These are phyloP conservation scores for Daldinia grandis DNA, from an alignment of 495 filamentous ascomycete species.

Conservation along the genomic window DNA sequence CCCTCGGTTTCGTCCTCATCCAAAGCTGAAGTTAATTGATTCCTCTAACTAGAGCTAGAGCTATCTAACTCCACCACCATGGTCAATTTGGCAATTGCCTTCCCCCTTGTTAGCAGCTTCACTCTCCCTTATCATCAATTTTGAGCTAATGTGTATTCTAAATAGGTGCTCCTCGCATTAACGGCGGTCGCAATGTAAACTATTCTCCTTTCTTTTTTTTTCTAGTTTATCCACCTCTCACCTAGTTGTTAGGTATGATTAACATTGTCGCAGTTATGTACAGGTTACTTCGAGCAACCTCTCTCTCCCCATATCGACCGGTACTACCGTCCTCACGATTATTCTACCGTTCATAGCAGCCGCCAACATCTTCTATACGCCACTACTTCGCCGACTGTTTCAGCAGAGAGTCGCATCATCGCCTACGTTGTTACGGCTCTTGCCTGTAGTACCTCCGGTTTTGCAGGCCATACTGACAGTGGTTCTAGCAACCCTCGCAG, in stretches of 20 bases:
- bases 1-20: background rate
- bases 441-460: slow-evolving; percentile 50
- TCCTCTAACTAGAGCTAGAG: background rate
- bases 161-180: slow-evolving; percentile 23
- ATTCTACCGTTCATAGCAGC: slow-evolving; percentile 61
- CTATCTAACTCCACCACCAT: slow-evolving; percentile 7
- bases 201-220: background rate
- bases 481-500: slow-evolving; percentile 63
- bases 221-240: no score
- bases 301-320: slow-evolving; percentile 60
- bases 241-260: background rate
- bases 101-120: slow-evolving; percentile 14
- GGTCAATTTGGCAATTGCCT: slow-evolving; percentile 14
- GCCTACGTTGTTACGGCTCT: slow-evolving; percentile 42
- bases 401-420: slow-evolving; percentile 16
- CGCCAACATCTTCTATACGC: slow-evolving; percentile 48
- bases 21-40: background rate
- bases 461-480: slow-evolving; percentile 59
- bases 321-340: slow-evolving; percentile 58
- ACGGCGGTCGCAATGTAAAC: slow-evolving; percentile 31
- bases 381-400: slow-evolving; percentile 24
- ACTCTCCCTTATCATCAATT: background rate
- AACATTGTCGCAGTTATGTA: slow-evolving; percentile 53
- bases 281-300: slow-evolving; percentile 56
- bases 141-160: slow-evolving; percentile 1